Base-by-base conservation (phyloP, 352 stramenopile species). In the Aphanomyces stellatus region DNA sequence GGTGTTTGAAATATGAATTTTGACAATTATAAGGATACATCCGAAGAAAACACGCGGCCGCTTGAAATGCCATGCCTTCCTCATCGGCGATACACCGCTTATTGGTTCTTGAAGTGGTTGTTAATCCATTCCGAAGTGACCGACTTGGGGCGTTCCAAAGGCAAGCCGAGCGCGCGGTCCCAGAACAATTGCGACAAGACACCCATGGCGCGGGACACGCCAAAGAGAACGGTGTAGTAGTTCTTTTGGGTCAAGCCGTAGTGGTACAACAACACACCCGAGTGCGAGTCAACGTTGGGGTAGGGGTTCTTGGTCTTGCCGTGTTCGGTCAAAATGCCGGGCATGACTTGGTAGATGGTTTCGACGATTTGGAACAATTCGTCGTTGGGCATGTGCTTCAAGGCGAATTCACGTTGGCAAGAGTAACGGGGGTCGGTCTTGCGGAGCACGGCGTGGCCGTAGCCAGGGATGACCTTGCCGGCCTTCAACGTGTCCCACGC, bases 141-240 rank as follows among this genome's bases (percentile, higher is more conserved):
- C 76, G 88, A 98, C 93, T 99, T 99, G 65, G 97, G 96, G 71
- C 97, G 91, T 80, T 99, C 96, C 53, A 99, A 87, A 41, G 97
- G 96, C 51, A 99, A 87, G 65, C 95, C 88, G 51, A 99, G 86
- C 19, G 97, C 97, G 69, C 96, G 92, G 87, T 99, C 96, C 87
- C 88, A 96, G 82, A 99, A 99, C 72, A 99, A 84, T 82, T 99
- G 96, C 71, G 91, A 98, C 65, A 99, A 87, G 72, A 97, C 97
- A 80, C 97, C 96, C 46, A 99, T 98, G 28, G 94, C 96, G 65
- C 97, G 90, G 69, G 92, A 99, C 3, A 99, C 96, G 75, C 96
- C 97, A 76, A 99, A 99, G 71, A 99, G 90, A 43, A 99, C 97
- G 37, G 96, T 99, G 93, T 99, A 99, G 83, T 99, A 99, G 80